phyloP scores from a whole-genome alignment of 805 yeast species.

The Saccharomycopsis sp. region DNA sequence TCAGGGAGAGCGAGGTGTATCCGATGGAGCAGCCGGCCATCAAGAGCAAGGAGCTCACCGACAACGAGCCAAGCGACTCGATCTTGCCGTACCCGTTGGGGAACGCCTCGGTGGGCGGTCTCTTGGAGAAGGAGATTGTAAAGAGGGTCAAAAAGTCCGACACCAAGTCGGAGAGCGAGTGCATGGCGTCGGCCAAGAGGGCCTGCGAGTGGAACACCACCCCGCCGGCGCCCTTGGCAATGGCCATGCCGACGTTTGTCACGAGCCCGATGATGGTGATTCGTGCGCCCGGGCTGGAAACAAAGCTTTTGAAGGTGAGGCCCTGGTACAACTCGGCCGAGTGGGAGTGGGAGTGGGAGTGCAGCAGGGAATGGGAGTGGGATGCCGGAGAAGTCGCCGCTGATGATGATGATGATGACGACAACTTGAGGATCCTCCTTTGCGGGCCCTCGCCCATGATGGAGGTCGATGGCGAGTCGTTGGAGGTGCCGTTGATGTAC shows the following conservation, averaged over 20 bases:
- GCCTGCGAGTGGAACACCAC: slow-evolving; percentile 91
- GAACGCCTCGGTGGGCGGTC: slow-evolving; percentile 47
- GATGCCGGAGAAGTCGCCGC: slow-evolving; percentile 1
- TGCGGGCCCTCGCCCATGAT: slow-evolving; percentile 3
- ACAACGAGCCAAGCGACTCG: slow-evolving; percentile 84
- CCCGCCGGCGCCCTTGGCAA: slow-evolving; percentile 84
- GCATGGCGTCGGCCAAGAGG: slow-evolving; percentile 87
- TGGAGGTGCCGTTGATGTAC: slow-evolving; percentile 16
- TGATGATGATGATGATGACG: background rate
- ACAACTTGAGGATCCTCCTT: background rate
- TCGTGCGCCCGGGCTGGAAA: slow-evolving; percentile 71
- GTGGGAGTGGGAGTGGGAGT: slow-evolving; percentile 29
- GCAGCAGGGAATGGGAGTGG: slow-evolving; percentile 9
- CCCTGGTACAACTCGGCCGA: slow-evolving; percentile 18
- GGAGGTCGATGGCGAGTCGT: slow-evolving; percentile 13
- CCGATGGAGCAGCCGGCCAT: slow-evolving; percentile 89
- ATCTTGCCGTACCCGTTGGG: slow-evolving; percentile 91
- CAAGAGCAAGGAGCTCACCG: slow-evolving; percentile 74
- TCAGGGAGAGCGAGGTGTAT: slow-evolving; percentile 66
- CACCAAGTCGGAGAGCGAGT: slow-evolving; percentile 82
- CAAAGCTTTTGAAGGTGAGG: slow-evolving; percentile 12
- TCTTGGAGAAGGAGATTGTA: slow-evolving; percentile 70
- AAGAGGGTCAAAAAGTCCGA: slow-evolving; percentile 84
- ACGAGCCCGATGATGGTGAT: slow-evolving; percentile 88
- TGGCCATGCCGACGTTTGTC: slow-evolving; percentile 79